These are phyloP conservation scores for Arxiozyma telluris DNA, from an alignment of 1,139 yeast species.

Conservation along the genomic window DNA sequence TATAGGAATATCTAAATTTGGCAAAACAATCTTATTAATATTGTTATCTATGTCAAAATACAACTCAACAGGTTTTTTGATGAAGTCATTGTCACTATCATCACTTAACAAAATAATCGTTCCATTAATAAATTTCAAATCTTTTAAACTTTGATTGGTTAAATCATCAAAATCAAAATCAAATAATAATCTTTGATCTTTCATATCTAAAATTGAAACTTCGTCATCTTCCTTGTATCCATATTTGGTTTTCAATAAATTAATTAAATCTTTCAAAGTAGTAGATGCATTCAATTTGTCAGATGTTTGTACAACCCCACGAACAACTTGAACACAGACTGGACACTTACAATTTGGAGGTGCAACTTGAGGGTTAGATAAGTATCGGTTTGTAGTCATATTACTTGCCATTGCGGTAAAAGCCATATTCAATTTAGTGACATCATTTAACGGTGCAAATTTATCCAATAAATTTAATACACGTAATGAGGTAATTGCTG, in stretches of 20 bases:
- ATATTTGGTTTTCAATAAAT: conserved; percentile 39
- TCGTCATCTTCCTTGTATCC: conserved; percentile 48
- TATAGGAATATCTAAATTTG: conserved; percentile 8
- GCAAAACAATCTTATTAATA: conserved; percentile 17
- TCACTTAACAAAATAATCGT: conserved; percentile 64
- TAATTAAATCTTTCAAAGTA: conserved; percentile 40
- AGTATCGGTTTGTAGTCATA: conserved; percentile 38
- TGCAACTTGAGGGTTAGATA: conserved; percentile 53
- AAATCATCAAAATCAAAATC: conserved; percentile 90
- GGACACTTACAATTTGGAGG: conserved; percentile 62
- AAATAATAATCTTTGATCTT: conserved; percentile 55
- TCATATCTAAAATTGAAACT: conserved; percentile 53
- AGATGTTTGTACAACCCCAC: conserved; percentile 39
- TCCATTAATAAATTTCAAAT: conserved; percentile 52
- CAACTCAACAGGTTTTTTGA: conserved; percentile 59
- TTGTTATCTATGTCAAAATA: conserved; percentile 36
- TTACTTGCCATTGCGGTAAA: conserved; percentile 62
- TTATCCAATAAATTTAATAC: conserved; percentile 33
- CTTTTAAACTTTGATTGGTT: conserved; percentile 38
- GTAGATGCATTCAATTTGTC: conserved; percentile 14
- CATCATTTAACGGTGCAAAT: conserved; percentile 15
- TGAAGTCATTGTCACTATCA: conserved; percentile 39
- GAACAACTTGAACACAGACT: conserved; percentile 54
- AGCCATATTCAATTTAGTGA: conserved; percentile 39
- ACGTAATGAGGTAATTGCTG: conserved; percentile 62